phyloP scores from a whole-genome alignment of 1,284 basidiomycete species.

The Volvariella surrecta region DNA sequence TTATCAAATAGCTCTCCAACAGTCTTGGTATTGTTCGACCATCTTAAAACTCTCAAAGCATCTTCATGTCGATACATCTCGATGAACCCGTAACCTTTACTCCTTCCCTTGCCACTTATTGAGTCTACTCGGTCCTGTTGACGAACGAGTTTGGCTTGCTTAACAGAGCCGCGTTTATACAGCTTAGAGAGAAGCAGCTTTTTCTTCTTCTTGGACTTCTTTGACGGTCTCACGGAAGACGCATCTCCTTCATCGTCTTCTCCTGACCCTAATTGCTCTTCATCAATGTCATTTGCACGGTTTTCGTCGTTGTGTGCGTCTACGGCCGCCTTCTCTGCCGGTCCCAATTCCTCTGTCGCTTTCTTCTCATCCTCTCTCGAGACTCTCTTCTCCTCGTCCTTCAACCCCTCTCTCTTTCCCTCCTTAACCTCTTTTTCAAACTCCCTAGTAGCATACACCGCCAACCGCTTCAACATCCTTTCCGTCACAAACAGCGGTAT shows the following conservation, averaged over 20 bases:
- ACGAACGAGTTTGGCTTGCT: conserved; percentile 88
- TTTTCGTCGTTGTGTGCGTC: not conserved
- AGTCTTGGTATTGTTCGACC: conserved; percentile 85
- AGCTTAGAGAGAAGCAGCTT: conserved; percentile 17
- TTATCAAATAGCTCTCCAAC: conserved; percentile 57
- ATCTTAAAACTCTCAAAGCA: conserved; percentile 85
- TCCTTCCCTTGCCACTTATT: conserved; percentile 78
- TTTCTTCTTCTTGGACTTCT: conserved; percentile 20
- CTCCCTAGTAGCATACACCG: conserved; percentile 69
- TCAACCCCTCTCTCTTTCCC: conserved; percentile 55
- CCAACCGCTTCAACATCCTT: conserved; percentile 82
- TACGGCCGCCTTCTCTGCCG: not conserved
- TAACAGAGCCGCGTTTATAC: conserved; percentile 48
- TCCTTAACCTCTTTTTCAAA: conserved; percentile 79
- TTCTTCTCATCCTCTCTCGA: conserved; percentile 1
- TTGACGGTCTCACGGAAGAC: conserved; percentile 16
- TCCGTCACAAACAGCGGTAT: conserved; percentile 89
- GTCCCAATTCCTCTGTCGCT: conserved; percentile 51
- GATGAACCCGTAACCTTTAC: conserved; percentile 93
- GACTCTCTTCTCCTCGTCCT: conserved; percentile 56
- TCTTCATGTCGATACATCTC: conserved; percentile 87
- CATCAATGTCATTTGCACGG: not conserved
- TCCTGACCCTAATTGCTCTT: conserved; percentile 2
- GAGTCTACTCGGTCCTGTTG: conserved; percentile 83
- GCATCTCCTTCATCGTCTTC: conserved; percentile 18